Evolutionary conservation across 495 filamentous ascomycete species (phyloP), one percentile per base, ranked within the genome.

Genomic region (Neurospora sp.): DNA sequence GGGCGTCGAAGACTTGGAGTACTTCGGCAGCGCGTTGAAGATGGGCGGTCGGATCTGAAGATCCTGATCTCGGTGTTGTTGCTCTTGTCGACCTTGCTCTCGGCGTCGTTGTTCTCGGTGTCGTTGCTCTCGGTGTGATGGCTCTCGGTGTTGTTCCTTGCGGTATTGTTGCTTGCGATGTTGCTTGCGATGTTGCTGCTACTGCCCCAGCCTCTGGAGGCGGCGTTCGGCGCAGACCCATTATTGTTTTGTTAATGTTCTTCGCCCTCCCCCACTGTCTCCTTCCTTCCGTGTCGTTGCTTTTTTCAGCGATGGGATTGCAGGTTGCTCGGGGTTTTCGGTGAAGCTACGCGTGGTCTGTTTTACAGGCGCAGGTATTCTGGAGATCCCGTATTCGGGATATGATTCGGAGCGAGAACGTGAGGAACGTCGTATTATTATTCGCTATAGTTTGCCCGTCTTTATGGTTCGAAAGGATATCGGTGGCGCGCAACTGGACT

Each of bases 1-100:
- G 77, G 9, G 73, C 72, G 18, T 80, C 73, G 69, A 82, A 69
- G 35, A 74, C 69, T 73, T 73, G 71, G n/a, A 84, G 78, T 35
- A 81, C 77, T 16, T 82, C 72, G 44, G 72, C 46, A 9, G 76
- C 73, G 69, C 75, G 76, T 18, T 74, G 54, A 8, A 72, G 18
- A 27, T 77, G 59, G 73, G 41, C 74, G 70, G 76, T 62, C 69
- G 14, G 37, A 20, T 77, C 73, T 72, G 39, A 44, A 27, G 75
- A 76, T 1, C 12, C 69, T 44, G 73, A 38, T 39, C 69, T 71
- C 4, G 35, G 48, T 70, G 75, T 77, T 70, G 44, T 44, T 8
- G 38, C n/a, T 66, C 35, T 20, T 44, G 38, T 2, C 7, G 12
- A 35, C 27, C 54, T 66, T 37, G 54, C 14, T 66, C 27, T 62